Evolutionary conservation across 2,329 filamentous ascomycete species (phyloP), one percentile per base, ranked within the genome.

Genomic region (Colletotrichum paranaense): DNA sequence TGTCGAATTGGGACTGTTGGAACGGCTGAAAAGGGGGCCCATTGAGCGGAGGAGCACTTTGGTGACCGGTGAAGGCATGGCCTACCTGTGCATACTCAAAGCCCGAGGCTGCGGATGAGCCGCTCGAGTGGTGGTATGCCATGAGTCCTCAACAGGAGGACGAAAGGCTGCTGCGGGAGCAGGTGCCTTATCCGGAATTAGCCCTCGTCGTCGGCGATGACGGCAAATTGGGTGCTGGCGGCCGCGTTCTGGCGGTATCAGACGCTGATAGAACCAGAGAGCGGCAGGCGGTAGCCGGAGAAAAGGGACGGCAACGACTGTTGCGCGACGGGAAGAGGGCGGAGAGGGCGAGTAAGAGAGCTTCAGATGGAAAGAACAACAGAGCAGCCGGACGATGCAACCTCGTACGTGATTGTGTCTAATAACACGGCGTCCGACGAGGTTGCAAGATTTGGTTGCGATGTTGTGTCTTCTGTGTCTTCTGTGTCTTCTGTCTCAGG

Each of bases 1-100:
- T 93, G 82, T 96, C 93, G 83, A 95, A 92, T 60, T 87, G 83
- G 65, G 81, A 79, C 74, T 87, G 84, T 74, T 85, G 81, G 74
- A 88, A 86, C 7, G 85, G 83, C 86, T 88, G 78, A 46, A 64
- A 62, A 26, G 60, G 59, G 70, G 71, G 70, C 30, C 38, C 65
- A 64, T 72, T 73, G 64, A 68, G 64, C 52, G 64, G 59, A 58
- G 69, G 35, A 64, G 63, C 28, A 68, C 53, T 22, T 22, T 46
- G 68, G 56, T 42, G 42, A 42, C 42, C 57, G 60, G 56, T 55
- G 52, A 65, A 67, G 72, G 72, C 62, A 53, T 72, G 63, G 60
- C 73, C 65, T 75, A 74, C 73, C 73, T 75, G 73, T 19, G 73
- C 67, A 63, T 71, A 73, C 53, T 75, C 66, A 38, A 71, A 75